These are phyloP conservation scores for Neopestalotiopsis sp. DNA, from an alignment of 2,329 filamentous ascomycete genomes.

Conservation along the genomic window DNA sequence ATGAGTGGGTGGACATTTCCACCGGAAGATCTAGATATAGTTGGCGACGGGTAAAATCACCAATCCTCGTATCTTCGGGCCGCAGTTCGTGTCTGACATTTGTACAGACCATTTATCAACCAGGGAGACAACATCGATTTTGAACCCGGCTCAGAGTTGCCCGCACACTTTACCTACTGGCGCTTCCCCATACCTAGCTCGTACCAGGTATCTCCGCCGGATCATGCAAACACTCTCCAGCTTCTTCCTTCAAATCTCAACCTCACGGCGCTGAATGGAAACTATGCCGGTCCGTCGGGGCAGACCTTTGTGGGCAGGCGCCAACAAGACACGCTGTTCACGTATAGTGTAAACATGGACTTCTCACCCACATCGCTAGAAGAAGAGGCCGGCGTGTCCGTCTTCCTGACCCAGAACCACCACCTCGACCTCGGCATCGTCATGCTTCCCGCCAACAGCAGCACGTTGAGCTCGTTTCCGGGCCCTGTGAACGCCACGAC, in stretches of 20 bases:
- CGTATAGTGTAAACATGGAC: constrained; percentile 51
- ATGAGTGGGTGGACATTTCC: constrained; percentile 41
- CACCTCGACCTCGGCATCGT: constrained; percentile 54
- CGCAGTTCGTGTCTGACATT: constrained; percentile 19
- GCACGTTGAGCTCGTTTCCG: constrained; percentile 28
- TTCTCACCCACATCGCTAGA: constrained; percentile 44
- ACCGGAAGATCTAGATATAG: constrained; percentile 22
- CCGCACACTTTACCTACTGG: constrained; percentile 62
- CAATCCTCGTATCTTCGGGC: constrained; percentile 24
- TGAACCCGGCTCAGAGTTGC: constrained; percentile 46
- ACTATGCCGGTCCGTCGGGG: constrained; percentile 50
- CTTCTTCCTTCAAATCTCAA: constrained; percentile 56
- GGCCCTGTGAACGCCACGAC: constrained; percentile 20
- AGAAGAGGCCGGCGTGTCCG: constrained; percentile 58
- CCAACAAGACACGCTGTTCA: constrained; percentile 62
- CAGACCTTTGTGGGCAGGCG: constrained; percentile 60
- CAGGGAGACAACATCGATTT: constrained; percentile 54
- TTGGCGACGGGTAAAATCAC: constrained; percentile 33
- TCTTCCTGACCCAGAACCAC: constrained; percentile 60
- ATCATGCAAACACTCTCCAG: constrained; percentile 48
- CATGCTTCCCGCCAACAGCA: constrained; percentile 37
- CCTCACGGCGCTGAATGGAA: constrained; percentile 57
- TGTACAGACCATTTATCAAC: constrained; percentile 45
- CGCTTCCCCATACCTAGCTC: constrained; percentile 52
- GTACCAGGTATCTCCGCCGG: constrained; percentile 51